Evolutionary conservation across 495 filamentous ascomycete species (phyloP).

Genomic region (Pseudomonodictys pantanalensis): DNA sequence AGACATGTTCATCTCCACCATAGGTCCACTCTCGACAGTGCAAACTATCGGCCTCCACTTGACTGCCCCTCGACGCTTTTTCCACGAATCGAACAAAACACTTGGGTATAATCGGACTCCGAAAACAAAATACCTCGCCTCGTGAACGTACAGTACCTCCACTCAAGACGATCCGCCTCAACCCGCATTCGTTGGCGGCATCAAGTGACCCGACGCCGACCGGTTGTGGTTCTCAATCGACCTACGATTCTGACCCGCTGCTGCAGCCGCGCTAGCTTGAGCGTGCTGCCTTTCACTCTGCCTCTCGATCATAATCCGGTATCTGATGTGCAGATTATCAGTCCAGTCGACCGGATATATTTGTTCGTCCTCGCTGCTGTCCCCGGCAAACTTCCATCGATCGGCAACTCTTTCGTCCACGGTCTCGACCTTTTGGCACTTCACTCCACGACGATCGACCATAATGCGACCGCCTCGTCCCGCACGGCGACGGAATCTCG

Average conservation of each 20-base stretch:
- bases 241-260: conserved; percentile 9
- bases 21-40: no score
- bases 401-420: conserved; percentile 28
- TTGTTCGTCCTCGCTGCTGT: conserved; percentile 33
- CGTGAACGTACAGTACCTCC: background rate
- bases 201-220: conserved; percentile 28
- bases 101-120: conserved; percentile 1
- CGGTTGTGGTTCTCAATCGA: conserved; percentile 26
- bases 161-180: background rate
- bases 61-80: background rate
- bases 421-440: conserved; percentile 15
- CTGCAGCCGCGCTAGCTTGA: no score
- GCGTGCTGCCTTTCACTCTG: conserved; percentile 26
- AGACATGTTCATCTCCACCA: background rate
- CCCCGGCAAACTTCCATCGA: conserved; percentile 26
- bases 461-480: conserved; percentile 35
- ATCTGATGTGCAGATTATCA: conserved; percentile 29
- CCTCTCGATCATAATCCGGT: conserved; percentile 34
- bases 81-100: conserved; percentile 3
- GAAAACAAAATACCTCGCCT: background rate
- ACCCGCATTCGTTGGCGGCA: conserved; percentile 22
- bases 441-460: conserved; percentile 35
- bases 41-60: no score
- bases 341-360: conserved; percentile 29
- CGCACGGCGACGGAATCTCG: conserved; percentile 28